A percentile compares a stretch with the other conserved stretches of the same genome.
These are phyloP conservation scores for Lasiodiplodia theobromae DNA, from an alignment of 2,329 filamentous ascomycete species.

Conservation along the genomic window DNA sequence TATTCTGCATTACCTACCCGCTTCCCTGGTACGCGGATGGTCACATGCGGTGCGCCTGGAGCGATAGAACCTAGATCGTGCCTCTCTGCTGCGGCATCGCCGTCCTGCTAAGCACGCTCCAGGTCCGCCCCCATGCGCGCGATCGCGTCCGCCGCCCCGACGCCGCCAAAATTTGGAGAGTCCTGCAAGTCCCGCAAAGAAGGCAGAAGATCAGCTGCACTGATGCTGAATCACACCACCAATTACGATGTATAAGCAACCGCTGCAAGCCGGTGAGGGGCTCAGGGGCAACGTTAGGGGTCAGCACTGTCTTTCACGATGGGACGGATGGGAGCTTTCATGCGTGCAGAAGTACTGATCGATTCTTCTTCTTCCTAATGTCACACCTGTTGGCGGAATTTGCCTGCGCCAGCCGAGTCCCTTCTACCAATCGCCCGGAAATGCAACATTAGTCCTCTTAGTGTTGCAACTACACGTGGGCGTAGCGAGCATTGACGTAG, in stretches of 20 bases:
- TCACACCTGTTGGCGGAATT: neutral
- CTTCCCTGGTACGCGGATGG: slow-evolving; percentile 3
- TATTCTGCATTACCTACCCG: neutral
- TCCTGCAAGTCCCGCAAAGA: neutral
- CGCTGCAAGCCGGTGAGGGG: neutral
- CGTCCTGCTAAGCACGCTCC: neutral
- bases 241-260: neutral
- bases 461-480: neutral
- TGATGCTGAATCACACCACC: slow-evolving; percentile 21
- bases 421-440: neutral
- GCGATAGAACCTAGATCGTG: neutral
- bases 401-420: neutral
- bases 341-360: neutral
- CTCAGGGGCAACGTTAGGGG: neutral
- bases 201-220: slow-evolving; percentile 7
- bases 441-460: neutral
- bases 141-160: neutral
- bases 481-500: neutral
- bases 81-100: slow-evolving; percentile 2
- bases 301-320: neutral
- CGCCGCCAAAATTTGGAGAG: neutral
- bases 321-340: neutral
- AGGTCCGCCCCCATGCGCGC: neutral
- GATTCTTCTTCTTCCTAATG: slow-evolving; percentile 1
- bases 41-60: slow-evolving; percentile 9